A percentile compares a stretch with the other conserved stretches of the same genome.
phyloP scores from a whole-genome alignment of 192 early-diverging fungal genomes.

The Linnemannia schmuckeri region DNA sequence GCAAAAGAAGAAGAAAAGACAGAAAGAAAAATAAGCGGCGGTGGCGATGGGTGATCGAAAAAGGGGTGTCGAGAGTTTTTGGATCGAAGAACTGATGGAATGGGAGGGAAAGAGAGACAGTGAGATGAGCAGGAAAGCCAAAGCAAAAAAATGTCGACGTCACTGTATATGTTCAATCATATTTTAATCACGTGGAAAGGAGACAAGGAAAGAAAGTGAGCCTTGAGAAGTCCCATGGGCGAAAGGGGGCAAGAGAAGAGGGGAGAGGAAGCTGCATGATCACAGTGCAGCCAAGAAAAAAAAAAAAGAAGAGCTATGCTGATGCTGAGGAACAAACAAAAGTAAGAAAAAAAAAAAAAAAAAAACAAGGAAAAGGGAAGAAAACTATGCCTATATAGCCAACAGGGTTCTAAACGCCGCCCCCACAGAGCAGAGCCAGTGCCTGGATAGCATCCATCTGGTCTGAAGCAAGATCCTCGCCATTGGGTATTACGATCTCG shows the following conservation, averaged over 20 bases:
- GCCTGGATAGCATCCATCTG: slow-evolving; percentile 57
- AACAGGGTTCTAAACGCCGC: slow-evolving; percentile 26
- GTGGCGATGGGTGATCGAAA: not conserved
- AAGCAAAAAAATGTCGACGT: not conserved
- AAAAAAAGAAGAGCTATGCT: not conserved
- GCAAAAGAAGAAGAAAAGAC: not conserved
- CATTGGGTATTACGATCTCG: slow-evolving; percentile 52
- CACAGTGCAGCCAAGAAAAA: not conserved
- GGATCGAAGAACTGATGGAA: too few species aligned
- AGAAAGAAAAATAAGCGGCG: slow-evolving; percentile 1
- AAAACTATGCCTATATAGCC: not conserved
- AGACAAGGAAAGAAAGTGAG: not conserved
- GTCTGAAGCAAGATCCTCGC: slow-evolving; percentile 54
- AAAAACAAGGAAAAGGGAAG: not conserved
- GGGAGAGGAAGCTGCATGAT: not conserved
- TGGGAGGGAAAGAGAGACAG: too few species aligned
- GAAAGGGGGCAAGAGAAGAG: not conserved
- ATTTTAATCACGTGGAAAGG: not conserved
- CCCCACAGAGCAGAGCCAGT: slow-evolving; percentile 49
- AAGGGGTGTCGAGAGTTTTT: not conserved
- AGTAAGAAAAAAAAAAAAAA: not conserved
- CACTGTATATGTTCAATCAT: not conserved
- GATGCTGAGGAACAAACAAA: slow-evolving; percentile 6
- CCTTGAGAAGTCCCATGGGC: not conserved
- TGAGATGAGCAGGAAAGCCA: too few species aligned